Evolutionary conservation across 352 stramenopile species (phyloP).

Genomic region (Globisporangium ultimum): DNA sequence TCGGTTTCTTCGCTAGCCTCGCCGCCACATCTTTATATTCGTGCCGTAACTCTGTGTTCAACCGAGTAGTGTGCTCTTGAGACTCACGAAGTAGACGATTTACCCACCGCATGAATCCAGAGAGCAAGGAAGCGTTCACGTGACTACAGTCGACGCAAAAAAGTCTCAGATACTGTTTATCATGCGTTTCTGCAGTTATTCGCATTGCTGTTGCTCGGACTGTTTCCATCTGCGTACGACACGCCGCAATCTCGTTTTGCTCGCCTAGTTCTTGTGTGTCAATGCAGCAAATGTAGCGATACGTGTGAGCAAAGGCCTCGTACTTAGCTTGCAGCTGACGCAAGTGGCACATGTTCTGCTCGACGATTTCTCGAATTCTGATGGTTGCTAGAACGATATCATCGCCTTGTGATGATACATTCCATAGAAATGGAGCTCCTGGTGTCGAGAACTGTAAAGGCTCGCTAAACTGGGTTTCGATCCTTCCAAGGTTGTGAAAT

Average conservation of each 20-base stretch:
- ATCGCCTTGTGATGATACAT: constrained; percentile 58
- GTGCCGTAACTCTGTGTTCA: constrained; percentile 55
- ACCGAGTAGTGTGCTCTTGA: constrained; percentile 37
- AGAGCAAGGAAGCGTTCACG: constrained; percentile 42
- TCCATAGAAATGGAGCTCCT: constrained; percentile 57
- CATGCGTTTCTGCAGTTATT: constrained; percentile 14
- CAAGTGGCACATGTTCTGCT: constrained; percentile 43
- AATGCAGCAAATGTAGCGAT: constrained; percentile 27
- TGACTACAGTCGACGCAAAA: constrained; percentile 47
- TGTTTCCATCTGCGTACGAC: constrained; percentile 16
- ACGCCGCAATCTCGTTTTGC: constrained; percentile 16
- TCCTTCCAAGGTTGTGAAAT: constrained; percentile 61
- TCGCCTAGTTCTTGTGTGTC: constrained; percentile 14
- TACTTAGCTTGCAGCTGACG: constrained; percentile 42
- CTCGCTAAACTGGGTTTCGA: constrained; percentile 61
- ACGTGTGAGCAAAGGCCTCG: constrained; percentile 23
- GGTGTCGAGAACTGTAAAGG: constrained; percentile 20
- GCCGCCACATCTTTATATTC: constrained; percentile 76
- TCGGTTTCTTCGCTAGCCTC: constrained; percentile 50
- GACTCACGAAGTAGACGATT: constrained; percentile 42
- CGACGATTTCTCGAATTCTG: constrained; percentile 58
- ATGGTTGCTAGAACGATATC: constrained; percentile 52
- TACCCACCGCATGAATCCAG: constrained; percentile 36
- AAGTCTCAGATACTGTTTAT: constrained; percentile 18
- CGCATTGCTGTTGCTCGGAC: constrained; percentile 16